Evolutionary conservation across 1,284 basidiomycete genomes (phyloP), one percentile per base, ranked within the genome.

Genomic region (Trichosporon sp.): DNA sequence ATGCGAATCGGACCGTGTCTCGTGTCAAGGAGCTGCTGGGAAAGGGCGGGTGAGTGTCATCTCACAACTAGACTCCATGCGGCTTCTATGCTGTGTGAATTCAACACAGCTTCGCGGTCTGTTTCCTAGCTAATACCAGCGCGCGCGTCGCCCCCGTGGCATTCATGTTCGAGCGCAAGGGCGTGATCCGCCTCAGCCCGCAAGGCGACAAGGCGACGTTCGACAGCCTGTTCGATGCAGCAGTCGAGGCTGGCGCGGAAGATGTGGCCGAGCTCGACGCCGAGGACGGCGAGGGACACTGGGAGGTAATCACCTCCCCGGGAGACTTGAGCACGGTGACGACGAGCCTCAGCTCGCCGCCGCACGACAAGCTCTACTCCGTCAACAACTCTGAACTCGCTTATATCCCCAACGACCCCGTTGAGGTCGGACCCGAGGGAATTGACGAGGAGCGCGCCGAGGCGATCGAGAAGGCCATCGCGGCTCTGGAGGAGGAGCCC

Each of bases 81-180:
- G 14, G 33, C 33, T 34, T 34, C 8, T 7, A 34, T 8, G 7
- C 7, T 34, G n/a, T n/a, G n/a, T n/a, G n/a, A n/a, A n/a, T n/a
- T n/a, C n/a, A n/a, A n/a, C n/a, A n/a, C n/a, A n/a, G n/a, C n/a
- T n/a, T n/a, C n/a, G n/a, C n/a, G n/a, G n/a, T n/a, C n/a, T n/a
- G n/a, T n/a, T n/a, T n/a, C n/a, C n/a, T 11, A 27, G 46, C 25
- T 27, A n/a, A 46, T 59, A 52, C 25, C 67, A 91, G 89, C 27
- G 87, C 86, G 33, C 88, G 87, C 25, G 81, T 88, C 58, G 84
- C 90, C 1, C 85, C 89, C 2, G 89, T 91, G 14, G 84, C 85
- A 57, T 93, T 88, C 78, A 85, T 92, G 83, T 93, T 92, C 74
- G 83, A 86, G 65, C 85, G 87, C 60, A 84, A 85, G 73, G 90